Conservation (phyloP, 2,329 filamentous ascomycete species). For the Myriosclerotinia curreyana region DNA sequence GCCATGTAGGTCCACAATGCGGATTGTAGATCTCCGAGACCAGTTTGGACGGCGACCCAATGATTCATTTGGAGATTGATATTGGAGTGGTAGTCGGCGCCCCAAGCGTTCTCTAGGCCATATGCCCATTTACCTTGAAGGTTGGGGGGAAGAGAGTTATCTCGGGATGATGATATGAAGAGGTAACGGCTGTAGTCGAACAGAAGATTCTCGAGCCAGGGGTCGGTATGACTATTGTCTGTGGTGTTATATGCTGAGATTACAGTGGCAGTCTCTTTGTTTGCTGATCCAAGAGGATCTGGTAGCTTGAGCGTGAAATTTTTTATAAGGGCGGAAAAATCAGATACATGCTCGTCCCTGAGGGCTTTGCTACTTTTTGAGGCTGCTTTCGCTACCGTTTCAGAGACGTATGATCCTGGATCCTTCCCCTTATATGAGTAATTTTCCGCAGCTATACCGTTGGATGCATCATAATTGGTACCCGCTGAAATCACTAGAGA, state of each 20-base stretch:
- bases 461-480: constrained; percentile 51
- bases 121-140: constrained; percentile 56
- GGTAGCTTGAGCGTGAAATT: constrained; percentile 47
- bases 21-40: constrained; percentile 46
- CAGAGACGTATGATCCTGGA: constrained; percentile 42
- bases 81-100: constrained; percentile 55
- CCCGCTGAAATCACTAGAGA: constrained; percentile 46
- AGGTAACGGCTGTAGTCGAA: constrained; percentile 55
- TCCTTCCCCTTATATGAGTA: constrained; percentile 51
- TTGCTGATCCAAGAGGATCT: constrained; percentile 44
- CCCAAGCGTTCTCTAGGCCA: constrained; percentile 47
- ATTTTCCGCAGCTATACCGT: constrained; percentile 44
- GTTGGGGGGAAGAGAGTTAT: constrained; percentile 52
- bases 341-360: constrained; percentile 41
- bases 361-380: constrained; percentile 39
- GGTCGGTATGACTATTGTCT: constrained; percentile 47
- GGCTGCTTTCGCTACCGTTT: constrained; percentile 39
- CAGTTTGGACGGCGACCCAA: constrained; percentile 54
- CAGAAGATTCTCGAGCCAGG: constrained; percentile 51
- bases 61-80: constrained; percentile 63
- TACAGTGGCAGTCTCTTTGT: constrained; percentile 42
- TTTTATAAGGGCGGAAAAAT: constrained; percentile 43
- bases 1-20: constrained; percentile 53
- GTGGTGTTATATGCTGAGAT: constrained; percentile 39
- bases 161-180: constrained; percentile 53